Percentiles rank a stretch among this genome's conserved stretches.
phyloP scores from a whole-genome alignment of 192 early-diverging fungal genomes.

The Umbelopsis sp. region DNA sequence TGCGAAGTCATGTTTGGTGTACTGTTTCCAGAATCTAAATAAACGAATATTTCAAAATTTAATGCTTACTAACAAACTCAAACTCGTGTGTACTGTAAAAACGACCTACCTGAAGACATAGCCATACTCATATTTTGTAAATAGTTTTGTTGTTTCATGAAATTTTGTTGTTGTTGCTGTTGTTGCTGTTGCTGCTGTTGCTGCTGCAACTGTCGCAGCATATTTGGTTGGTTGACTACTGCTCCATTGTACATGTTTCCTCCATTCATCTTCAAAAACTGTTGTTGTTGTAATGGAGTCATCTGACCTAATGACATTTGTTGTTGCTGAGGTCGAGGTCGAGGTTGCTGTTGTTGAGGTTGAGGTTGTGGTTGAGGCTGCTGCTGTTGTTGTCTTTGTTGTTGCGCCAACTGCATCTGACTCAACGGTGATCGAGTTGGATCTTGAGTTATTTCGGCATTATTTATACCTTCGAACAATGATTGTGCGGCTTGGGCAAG shows the following conservation, averaged over 20 bases:
- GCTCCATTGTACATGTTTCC: constrained; percentile 16
- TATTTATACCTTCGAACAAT: constrained; percentile 13
- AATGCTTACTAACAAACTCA: background rate
- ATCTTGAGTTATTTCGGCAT: background rate
- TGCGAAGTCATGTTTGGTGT: background rate
- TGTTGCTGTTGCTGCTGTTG: background rate
- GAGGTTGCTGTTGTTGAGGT: constrained; percentile 9
- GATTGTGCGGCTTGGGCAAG: constrained; percentile 26
- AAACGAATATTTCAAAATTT: background rate
- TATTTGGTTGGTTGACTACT: constrained; percentile 11
- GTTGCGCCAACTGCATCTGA: constrained; percentile 11
- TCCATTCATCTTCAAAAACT: constrained; percentile 4
- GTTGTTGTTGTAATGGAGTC: constrained; percentile 18
- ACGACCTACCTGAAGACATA: background rate
- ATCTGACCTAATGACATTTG: constrained; percentile 11
- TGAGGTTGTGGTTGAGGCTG: background rate
- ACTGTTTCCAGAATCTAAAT: background rate
- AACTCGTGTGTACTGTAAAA: background rate
- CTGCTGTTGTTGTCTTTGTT: constrained; percentile 11
- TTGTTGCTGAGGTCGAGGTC: constrained; percentile 28
- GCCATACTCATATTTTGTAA: constrained; percentile 17
- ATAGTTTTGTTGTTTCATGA: constrained; percentile 30
- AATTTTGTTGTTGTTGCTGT: constrained; percentile 21
- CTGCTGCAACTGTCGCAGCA: constrained; percentile 28
- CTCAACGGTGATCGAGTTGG: constrained; percentile 13